Evolutionary conservation across 2,329 filamentous ascomycete species (phyloP).

Genomic region (Teratosphaeria zuluensis): DNA sequence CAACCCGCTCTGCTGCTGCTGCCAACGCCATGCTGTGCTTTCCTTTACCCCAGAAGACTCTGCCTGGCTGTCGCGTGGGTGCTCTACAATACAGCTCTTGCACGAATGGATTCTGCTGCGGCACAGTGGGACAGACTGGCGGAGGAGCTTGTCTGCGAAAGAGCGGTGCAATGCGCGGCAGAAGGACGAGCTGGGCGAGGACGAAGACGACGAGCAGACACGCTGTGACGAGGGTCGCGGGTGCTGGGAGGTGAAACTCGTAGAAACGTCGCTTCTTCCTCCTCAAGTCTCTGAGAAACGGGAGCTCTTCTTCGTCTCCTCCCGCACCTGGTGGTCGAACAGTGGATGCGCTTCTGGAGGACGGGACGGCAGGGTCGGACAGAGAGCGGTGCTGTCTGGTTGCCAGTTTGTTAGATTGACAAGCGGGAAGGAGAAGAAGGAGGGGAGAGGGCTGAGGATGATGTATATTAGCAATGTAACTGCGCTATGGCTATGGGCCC

Average conservation of each 20-base stretch:
- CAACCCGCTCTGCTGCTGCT: constrained; percentile 69
- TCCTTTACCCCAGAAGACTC: constrained; percentile 13
- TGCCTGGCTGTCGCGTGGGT: constrained; percentile 18
- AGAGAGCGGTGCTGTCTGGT: constrained; percentile 9
- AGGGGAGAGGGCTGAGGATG: neutral
- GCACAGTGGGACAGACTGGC: constrained; percentile 18
- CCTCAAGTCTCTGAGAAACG: constrained; percentile 21
- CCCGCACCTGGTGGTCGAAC: neutral
- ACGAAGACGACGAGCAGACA: constrained; percentile 14
- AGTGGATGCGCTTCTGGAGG: constrained; percentile 1
- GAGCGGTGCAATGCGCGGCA: constrained; percentile 10
- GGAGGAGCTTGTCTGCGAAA: constrained; percentile 14
- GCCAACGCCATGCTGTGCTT: constrained; percentile 41
- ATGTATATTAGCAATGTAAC: neutral
- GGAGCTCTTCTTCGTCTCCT: constrained; percentile 14
- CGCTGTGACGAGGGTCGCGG: constrained; percentile 10
- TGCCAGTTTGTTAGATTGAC: constrained; percentile 9
- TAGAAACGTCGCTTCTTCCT: constrained; percentile 3
- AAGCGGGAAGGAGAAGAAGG: neutral
- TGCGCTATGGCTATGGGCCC: neutral
- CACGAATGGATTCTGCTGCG: constrained; percentile 24
- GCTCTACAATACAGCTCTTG: constrained; percentile 26
- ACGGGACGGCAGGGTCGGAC: constrained; percentile 12
- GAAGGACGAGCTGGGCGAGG: constrained; percentile 14
- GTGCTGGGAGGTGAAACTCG: constrained; percentile 4